These are phyloP conservation scores for Croton setiger DNA, from an alignment of 441 rosid genomes.

Conservation along the genomic window DNA sequence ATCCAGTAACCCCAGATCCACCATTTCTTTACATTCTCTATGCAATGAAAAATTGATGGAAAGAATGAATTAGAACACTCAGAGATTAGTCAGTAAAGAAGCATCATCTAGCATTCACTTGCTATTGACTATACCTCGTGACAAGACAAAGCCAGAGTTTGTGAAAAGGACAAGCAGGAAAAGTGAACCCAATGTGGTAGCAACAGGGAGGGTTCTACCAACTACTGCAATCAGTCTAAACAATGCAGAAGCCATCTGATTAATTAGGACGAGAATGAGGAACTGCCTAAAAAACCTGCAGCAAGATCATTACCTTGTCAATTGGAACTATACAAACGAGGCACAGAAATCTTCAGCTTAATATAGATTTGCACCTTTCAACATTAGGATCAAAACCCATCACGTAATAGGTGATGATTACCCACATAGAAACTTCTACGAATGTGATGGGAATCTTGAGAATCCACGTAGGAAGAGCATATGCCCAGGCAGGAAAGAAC, in stretches of 20 bases:
- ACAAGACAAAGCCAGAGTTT: conserved; percentile 62
- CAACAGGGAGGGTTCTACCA: conserved; percentile 62
- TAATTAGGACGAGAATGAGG: conserved; percentile 41
- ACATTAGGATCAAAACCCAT: conserved; percentile 65
- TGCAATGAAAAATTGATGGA: not conserved
- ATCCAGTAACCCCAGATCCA: conserved; percentile 79
- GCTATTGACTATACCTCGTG: conserved; percentile 37
- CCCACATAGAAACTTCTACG: conserved; percentile 56
- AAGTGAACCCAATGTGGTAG: conserved; percentile 66
- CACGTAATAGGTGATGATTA: conserved; percentile 56
- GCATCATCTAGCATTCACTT: not conserved
- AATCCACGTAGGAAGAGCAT: conserved; percentile 64
- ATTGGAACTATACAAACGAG: not conserved
- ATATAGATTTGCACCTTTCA: conserved; percentile 38
- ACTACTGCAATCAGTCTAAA: conserved; percentile 57
- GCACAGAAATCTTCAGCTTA: not conserved
- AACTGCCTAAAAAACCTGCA: conserved; percentile 70
- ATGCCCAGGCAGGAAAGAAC: conserved; percentile 70
- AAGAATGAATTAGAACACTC: not conserved
- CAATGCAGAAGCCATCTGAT: conserved; percentile 67
- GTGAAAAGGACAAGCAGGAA: conserved; percentile 44
- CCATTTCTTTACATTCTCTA: conserved; percentile 68
- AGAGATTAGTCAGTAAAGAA: not conserved
- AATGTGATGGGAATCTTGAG: conserved; percentile 63
- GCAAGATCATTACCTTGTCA: not conserved